Base-by-base conservation (phyloP, 2,329 filamentous ascomycete species). In the Alternaria ventricosa region DNA sequence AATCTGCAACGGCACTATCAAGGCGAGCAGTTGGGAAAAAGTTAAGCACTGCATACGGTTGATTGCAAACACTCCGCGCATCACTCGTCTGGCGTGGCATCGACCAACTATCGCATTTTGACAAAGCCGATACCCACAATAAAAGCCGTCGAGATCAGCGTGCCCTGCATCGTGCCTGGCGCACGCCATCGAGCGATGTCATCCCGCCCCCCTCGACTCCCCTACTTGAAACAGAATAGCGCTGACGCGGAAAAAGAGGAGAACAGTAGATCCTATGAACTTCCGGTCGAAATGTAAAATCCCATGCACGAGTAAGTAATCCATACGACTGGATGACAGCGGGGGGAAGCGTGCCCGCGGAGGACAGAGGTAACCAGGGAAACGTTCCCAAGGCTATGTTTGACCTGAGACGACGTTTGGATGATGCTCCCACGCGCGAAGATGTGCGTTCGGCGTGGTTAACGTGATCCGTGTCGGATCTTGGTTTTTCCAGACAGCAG, bases 181-280 rank as follows among this genome's bases (percentile, higher is more conserved):
- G 60, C 49, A 49, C 18, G 60, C 30, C 60, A 63, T 58, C 60
- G 60, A 60, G 49, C 49, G 22, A 49, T 60, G 41, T 49, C 47
- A 30, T 62, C 15, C 45, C 23, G 55, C 33, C 47, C 44, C n/a
- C 45, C 22, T 33, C 13, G n/a, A n/a, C 22, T 44, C 33, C 18
- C 27, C 15, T 33, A 3, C 54, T 46, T 25, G 27, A 56, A 56
- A 23, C 41, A 36, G 49, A 36, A 53, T 36, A 36, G 28, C 22
- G 49, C 49, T 53, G 28, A 36, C 13, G n/a, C 20, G 30, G 30
- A 33, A 56, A 47, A 56, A 49, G 55, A 57, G 43, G 44, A 50
- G 45, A 22, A 22, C 3, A 15, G 13, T 8, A 36, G 45, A 57
- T 57, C 20, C 20, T 28, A 27, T 25, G 36, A 22, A 10, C 8